Conservation (phyloP, 2,329 filamentous ascomycete species). For the Apiospora arundinis region DNA sequence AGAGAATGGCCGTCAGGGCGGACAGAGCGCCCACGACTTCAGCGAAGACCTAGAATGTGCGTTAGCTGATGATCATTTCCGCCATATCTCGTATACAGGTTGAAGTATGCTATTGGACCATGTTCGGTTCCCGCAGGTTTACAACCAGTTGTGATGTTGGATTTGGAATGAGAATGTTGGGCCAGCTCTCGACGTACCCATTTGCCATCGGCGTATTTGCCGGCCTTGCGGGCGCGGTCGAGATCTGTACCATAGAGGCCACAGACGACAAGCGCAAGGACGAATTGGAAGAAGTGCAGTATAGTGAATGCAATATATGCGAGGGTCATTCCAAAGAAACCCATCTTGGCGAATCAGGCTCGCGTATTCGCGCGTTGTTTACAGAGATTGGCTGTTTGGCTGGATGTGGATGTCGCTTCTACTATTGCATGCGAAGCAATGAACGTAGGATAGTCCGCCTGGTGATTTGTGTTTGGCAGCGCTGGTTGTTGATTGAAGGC, state of each 20-base stretch:
- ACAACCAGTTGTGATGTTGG: background rate
- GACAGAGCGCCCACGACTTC: constrained; percentile 71
- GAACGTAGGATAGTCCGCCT: background rate
- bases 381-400: constrained; percentile 3
- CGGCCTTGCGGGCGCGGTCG: constrained; percentile 54
- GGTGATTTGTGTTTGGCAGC: background rate
- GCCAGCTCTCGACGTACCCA: constrained; percentile 62
- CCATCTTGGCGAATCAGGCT: constrained; percentile 44
- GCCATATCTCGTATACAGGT: background rate
- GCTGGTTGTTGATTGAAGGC: background rate
- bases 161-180: background rate
- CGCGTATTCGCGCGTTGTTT: background rate
- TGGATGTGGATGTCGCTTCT: background rate
- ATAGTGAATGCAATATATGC: constrained; percentile 62
- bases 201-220: constrained; percentile 65
- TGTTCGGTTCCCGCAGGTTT: background rate
- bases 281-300: constrained; percentile 78
- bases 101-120: background rate
- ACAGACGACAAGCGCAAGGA: constrained; percentile 76
- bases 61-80: background rate
- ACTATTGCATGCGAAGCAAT: background rate
- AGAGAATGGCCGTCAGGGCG: constrained; percentile 68
- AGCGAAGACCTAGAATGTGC: constrained; percentile 67
- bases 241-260: constrained; percentile 80
- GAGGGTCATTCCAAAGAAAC: constrained; percentile 49